Evolutionary conservation across 106 monocot genomes (phyloP).

Genomic region (Dioscorea zingiberensis): DNA sequence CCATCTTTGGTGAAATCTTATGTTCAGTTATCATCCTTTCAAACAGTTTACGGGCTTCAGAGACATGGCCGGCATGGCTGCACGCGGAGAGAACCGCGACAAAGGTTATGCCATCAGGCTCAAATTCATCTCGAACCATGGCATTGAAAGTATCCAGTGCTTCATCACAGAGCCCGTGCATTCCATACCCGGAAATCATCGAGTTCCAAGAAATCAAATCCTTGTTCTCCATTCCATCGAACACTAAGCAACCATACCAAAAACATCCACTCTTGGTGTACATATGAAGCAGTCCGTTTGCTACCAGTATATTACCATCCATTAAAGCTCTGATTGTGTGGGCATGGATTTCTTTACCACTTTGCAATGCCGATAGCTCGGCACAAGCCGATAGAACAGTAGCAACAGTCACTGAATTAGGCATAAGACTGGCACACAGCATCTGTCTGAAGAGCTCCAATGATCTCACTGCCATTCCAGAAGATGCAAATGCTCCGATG

Average conservation of each 20-base stretch:
- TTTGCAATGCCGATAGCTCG: slow-evolving; percentile 22
- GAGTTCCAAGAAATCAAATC: slow-evolving; percentile 54
- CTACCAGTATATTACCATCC: slow-evolving; percentile 25
- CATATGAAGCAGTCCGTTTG: slow-evolving; percentile 45
- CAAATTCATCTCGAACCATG: slow-evolving; percentile 28
- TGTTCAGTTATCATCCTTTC: slow-evolving; percentile 31
- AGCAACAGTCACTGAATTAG: slow-evolving; percentile 35
- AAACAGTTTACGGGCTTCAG: slow-evolving; percentile 37
- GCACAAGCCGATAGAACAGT: slow-evolving; percentile 38
- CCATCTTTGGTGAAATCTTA: slow-evolving; percentile 37
- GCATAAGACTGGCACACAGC: slow-evolving; percentile 15
- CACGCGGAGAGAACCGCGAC: slow-evolving; percentile 56
- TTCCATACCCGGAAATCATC: slow-evolving; percentile 38
- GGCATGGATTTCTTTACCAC: slow-evolving; percentile 42
- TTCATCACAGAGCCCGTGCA: slow-evolving; percentile 31
- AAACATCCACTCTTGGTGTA: slow-evolving; percentile 40
- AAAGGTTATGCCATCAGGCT: slow-evolving; percentile 57
- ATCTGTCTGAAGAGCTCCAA: slow-evolving; percentile 38
- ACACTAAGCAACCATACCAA: slow-evolving; percentile 13
- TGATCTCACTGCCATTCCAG: slow-evolving; percentile 20
- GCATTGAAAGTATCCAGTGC: slow-evolving; percentile 24
- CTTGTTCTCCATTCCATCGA: slow-evolving; percentile 20
- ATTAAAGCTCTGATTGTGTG: slow-evolving; percentile 21
- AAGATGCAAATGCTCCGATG: slow-evolving; percentile 33
- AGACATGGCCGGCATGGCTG: slow-evolving; percentile 43